phyloP scores from a whole-genome alignment of 805 yeast genomes.

The Cyberlindnera lachancei region DNA sequence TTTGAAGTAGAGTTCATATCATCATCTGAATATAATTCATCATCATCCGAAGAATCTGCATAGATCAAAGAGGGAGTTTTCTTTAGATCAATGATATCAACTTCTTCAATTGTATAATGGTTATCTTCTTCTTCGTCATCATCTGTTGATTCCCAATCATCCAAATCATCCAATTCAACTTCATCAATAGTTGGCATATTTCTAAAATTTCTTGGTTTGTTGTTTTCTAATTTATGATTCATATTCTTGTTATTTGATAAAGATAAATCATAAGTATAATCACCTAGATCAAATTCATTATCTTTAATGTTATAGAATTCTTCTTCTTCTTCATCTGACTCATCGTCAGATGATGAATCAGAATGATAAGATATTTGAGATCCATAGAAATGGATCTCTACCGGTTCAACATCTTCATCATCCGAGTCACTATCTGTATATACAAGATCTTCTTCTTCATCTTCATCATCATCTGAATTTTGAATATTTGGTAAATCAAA shows the following conservation, averaged over 20 bases:
- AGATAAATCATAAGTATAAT: slow-evolving; percentile 5
- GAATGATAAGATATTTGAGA: slow-evolving; percentile 8
- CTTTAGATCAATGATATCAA: slow-evolving; percentile 15
- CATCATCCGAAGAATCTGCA: slow-evolving; percentile 11
- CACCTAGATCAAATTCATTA: slow-evolving; percentile 5
- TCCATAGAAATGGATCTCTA: slow-evolving; percentile 6
- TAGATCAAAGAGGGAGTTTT: slow-evolving; percentile 13
- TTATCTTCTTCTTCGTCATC: slow-evolving; percentile 10
- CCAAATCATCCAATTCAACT: slow-evolving; percentile 15
- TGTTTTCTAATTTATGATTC: too few species aligned
- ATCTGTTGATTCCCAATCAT: slow-evolving; percentile 7
- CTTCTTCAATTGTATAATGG: too few species aligned
- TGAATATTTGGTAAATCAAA: slow-evolving; percentile 6
- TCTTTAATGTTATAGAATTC: slow-evolving; percentile 10
- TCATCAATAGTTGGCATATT: slow-evolving; percentile 20
- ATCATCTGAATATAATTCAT: too few species aligned
- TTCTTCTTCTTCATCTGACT: slow-evolving; percentile 7
- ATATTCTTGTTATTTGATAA: too few species aligned
- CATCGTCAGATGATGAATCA: slow-evolving; percentile 5
- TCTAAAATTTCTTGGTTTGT: slow-evolving; percentile 10
- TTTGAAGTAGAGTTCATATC: too few species aligned
- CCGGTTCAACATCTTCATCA: neutral
- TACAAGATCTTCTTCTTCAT: slow-evolving; percentile 3
- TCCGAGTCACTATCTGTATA: slow-evolving; percentile 13
- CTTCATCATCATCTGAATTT: slow-evolving; percentile 15